A percentile compares a stretch with the other conserved stretches of the same genome.
phyloP scores from a whole-genome alignment of 2,329 filamentous ascomycete species.

The Aspergillus eucalypticola region DNA sequence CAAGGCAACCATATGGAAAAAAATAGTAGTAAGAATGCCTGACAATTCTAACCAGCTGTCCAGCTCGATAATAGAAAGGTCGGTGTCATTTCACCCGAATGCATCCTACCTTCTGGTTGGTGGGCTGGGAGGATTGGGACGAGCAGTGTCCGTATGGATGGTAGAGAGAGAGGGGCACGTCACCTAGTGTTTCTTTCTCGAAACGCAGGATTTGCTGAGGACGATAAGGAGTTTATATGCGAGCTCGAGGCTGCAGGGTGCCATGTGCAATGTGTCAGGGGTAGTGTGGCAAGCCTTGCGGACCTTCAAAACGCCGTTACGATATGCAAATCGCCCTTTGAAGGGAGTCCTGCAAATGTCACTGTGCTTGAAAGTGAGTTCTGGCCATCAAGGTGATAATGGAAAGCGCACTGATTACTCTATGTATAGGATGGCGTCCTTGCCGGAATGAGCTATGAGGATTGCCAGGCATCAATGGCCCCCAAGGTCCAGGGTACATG shows the following conservation, averaged over 20 bases:
- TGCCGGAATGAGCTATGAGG: conserved; percentile 32
- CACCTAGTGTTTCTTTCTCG: conserved; percentile 18
- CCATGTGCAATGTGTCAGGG: background rate
- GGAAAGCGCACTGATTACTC: background rate
- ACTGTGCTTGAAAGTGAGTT: conserved; percentile 13
- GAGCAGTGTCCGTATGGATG: conserved; percentile 17
- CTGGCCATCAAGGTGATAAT: background rate
- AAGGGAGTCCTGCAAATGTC: conserved; percentile 23
- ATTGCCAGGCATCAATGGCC: conserved; percentile 32
- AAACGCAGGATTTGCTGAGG: conserved; percentile 8
- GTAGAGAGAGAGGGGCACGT: conserved; percentile 19
- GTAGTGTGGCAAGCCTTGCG: conserved; percentile 3
- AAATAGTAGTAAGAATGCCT: conserved; percentile 35
- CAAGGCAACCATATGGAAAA: conserved; percentile 49
- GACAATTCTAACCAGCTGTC: conserved; percentile 4
- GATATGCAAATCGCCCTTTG: conserved; percentile 6
- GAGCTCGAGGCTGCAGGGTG: conserved; percentile 11
- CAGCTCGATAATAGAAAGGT: background rate
- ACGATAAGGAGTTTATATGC: conserved; percentile 8
- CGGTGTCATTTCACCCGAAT: background rate
- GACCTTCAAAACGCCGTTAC: conserved; percentile 5
- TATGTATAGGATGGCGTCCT: conserved; percentile 3
- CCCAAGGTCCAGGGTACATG: conserved; percentile 35
- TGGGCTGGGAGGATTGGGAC: conserved; percentile 21
- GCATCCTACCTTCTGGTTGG: conserved; percentile 19